Conservation (phyloP, 768 basidiomycete genomes). For the Scleroderma citrinum region DNA sequence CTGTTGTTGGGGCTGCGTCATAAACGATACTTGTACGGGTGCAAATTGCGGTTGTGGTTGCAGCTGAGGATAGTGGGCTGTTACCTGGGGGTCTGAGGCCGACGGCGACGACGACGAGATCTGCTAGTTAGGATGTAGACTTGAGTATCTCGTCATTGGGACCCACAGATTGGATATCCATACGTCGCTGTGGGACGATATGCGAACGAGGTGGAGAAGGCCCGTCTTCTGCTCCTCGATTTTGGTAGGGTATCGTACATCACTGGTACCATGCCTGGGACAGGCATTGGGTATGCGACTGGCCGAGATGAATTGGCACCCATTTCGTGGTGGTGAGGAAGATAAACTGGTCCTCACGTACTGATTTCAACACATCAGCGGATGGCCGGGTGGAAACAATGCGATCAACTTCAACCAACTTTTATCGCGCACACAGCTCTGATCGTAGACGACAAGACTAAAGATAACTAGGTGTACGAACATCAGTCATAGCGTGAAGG, state of each 20-base stretch:
- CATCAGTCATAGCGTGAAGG: constrained; percentile 28
- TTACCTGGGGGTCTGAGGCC: constrained; percentile 21
- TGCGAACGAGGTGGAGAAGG: constrained; percentile 13
- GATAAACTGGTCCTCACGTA: background rate
- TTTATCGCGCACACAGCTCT: background rate
- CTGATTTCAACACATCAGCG: background rate
- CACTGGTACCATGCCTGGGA: background rate
- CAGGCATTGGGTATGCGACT: constrained; percentile 15
- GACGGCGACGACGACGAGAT: background rate
- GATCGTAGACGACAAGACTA: too few relatives aligned
- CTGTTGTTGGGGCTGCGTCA: constrained; percentile 21
- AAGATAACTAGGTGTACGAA: too few relatives aligned
- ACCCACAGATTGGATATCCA: constrained; percentile 22
- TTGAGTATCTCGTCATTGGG: background rate
- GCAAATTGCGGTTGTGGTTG: constrained; percentile 17
- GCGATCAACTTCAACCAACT: background rate
- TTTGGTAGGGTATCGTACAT: background rate
- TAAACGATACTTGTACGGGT: constrained; percentile 19
- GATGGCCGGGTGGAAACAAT: background rate
- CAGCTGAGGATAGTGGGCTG: constrained; percentile 14
- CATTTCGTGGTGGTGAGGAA: constrained; percentile 11
- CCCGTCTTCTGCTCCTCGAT: constrained; percentile 9
- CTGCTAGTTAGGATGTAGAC: constrained; percentile 9
- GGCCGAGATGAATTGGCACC: constrained; percentile 20
- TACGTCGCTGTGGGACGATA: constrained; percentile 6